Percentiles rank a stretch among this genome's conserved stretches.
Evolutionary conservation across 164 flowering plant genomes (phyloP).

Genomic region (Pachysandra terminalis): DNA sequence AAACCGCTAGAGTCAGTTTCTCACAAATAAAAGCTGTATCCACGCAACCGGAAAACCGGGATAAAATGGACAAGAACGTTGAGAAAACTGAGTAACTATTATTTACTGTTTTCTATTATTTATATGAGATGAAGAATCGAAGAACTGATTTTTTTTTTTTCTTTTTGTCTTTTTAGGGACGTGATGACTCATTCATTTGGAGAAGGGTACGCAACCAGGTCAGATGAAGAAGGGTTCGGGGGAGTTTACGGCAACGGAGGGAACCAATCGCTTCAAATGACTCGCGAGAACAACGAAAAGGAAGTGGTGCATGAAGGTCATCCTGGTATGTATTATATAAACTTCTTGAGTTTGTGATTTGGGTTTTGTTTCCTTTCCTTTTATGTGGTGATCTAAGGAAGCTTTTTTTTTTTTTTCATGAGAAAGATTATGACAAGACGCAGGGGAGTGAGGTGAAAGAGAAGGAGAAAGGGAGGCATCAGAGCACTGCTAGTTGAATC

Average conservation of each 20-base stretch:
- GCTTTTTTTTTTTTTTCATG: neutral
- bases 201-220: slow-evolving; percentile 74
- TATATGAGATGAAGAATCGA: neutral
- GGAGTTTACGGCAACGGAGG: slow-evolving; percentile 66
- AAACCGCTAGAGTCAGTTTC: slow-evolving; percentile 9
- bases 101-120: neutral
- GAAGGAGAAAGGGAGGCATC: slow-evolving; percentile 55
- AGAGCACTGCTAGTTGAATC: slow-evolving; percentile 2
- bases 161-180: slow-evolving; percentile 29
- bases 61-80: neutral
- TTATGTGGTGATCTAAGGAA: neutral
- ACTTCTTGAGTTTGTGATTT: too few species aligned
- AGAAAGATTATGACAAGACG: slow-evolving; percentile 39
- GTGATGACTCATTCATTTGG: slow-evolving; percentile 75
- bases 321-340: slow-evolving; percentile 30
- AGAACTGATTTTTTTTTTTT: neutral
- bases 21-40: slow-evolving; percentile 6
- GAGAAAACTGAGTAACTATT: slow-evolving; percentile 18
- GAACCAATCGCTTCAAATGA: slow-evolving; percentile 30
- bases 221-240: slow-evolving; percentile 93
- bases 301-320: slow-evolving; percentile 28
- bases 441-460: slow-evolving; percentile 62
- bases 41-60: neutral
- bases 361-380: too few species aligned
- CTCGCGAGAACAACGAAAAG: slow-evolving; percentile 10